Conservation (phyloP, 2,329 filamentous ascomycete species). For the Cladosporium oxysporum region DNA sequence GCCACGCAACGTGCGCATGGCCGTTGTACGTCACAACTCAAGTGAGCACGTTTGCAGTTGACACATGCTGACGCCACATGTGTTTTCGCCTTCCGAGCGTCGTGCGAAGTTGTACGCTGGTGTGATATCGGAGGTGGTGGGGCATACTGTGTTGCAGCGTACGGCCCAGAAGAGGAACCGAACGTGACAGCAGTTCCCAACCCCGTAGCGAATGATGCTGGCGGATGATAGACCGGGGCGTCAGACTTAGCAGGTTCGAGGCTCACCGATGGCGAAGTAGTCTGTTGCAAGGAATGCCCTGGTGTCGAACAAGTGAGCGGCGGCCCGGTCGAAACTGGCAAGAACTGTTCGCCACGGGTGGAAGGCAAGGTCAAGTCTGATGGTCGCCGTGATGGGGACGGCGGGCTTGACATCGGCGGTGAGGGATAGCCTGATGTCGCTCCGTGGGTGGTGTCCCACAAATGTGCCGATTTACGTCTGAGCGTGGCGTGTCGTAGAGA, state of each 20-base stretch:
- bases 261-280: background rate
- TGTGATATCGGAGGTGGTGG: background rate
- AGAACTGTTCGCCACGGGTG: slow-evolving; percentile 3
- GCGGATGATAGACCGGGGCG: background rate
- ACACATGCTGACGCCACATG: slow-evolving; percentile 84
- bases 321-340: slow-evolving; percentile 1
- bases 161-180: background rate
- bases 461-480: slow-evolving; percentile 19
- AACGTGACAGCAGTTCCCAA: background rate
- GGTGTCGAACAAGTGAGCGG: background rate
- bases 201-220: slow-evolving; percentile 10
- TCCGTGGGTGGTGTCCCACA: background rate
- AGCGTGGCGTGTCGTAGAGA: slow-evolving; percentile 12
- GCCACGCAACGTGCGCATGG: slow-evolving; percentile 76
- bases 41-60: slow-evolving; percentile 81
- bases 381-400: slow-evolving; percentile 39
- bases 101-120: slow-evolving; percentile 3
- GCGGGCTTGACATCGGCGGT: slow-evolving; percentile 55
- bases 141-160: slow-evolving; percentile 5
- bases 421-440: slow-evolving; percentile 44
- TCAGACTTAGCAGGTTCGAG: background rate
- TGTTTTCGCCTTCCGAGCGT: slow-evolving; percentile 46
- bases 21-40: slow-evolving; percentile 67
- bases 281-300: background rate
- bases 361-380: slow-evolving; percentile 19